A percentile compares a stretch with the other conserved stretches of the same genome.
phyloP scores from a whole-genome alignment of 208 protist genomes.

The Acanthamoeba royreba region DNA sequence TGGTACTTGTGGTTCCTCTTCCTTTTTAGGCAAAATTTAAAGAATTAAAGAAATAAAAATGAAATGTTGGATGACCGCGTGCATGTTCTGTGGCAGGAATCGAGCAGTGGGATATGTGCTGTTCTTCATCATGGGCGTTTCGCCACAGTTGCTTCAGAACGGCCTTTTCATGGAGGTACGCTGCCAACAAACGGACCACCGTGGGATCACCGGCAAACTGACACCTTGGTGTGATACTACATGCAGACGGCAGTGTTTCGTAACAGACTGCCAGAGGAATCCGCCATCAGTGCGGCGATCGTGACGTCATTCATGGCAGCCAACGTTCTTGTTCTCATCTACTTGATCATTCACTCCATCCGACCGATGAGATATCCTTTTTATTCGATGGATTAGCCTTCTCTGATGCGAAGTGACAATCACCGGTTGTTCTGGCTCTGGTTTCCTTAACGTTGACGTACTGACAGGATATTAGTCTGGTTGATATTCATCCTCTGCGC shows the following conservation, averaged over 20 bases:
- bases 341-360: neutral
- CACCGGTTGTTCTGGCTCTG: neutral
- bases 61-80: too few relatives aligned
- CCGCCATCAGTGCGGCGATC: neutral
- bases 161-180: neutral
- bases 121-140: neutral
- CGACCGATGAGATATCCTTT: neutral
- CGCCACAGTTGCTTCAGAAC: neutral
- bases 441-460: neutral
- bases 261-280: neutral
- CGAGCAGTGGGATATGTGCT: neutral
- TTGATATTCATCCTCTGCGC: neutral
- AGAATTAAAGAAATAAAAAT: too few relatives aligned
- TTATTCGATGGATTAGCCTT: neutral
- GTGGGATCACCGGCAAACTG: neutral
- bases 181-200: too few relatives aligned
- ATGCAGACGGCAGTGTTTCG: neutral
- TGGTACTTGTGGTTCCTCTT: too few relatives aligned
- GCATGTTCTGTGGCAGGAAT: neutral
- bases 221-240: neutral
- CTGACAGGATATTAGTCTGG: neutral
- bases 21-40: too few relatives aligned
- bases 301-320: conserved; percentile 1
- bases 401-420: neutral
- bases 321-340: neutral